phyloP scores from a whole-genome alignment of 495 filamentous ascomycete genomes.

The Niebla homalea region DNA sequence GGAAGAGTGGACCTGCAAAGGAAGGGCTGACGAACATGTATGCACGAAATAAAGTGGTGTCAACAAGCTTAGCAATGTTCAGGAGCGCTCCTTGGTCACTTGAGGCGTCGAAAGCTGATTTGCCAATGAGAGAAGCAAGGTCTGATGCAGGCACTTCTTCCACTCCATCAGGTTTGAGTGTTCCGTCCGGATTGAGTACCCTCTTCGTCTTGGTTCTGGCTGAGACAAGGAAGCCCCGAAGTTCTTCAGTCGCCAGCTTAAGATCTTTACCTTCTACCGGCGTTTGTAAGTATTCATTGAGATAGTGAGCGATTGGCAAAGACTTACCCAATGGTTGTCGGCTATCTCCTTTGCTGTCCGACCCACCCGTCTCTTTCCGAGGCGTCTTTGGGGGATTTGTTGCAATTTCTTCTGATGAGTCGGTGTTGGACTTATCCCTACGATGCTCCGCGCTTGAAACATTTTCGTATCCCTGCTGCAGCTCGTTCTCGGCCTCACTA shows the following conservation, averaged over 20 bases:
- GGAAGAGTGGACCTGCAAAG: conserved; percentile 79
- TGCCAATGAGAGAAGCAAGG: conserved; percentile 28
- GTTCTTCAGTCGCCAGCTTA: conserved; percentile 60
- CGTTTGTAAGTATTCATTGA: background rate
- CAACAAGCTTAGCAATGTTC: conserved; percentile 66
- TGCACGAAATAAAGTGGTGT: conserved; percentile 85
- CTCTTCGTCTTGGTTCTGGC: conserved; percentile 69
- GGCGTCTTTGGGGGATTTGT: background rate
- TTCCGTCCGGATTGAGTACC: conserved; percentile 63
- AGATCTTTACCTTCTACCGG: conserved; percentile 61
- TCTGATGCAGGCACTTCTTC: conserved; percentile 35
- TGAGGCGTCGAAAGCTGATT: conserved; percentile 26
- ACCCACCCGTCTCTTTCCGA: conserved; percentile 9
- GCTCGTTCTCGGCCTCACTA: background rate
- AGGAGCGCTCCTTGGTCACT: conserved; percentile 56
- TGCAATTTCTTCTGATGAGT: background rate
- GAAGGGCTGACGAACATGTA: conserved; percentile 83
- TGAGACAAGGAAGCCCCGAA: conserved; percentile 75
- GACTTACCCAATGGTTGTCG: conserved; percentile 36
- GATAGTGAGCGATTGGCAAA: conserved; percentile 1
- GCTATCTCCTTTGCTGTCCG: conserved; percentile 20
- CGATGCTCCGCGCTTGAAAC: background rate
- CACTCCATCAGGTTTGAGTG: conserved; percentile 48
- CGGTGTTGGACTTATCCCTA: background rate
- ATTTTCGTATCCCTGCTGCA: background rate